Evolutionary conservation across 2,329 filamentous ascomycete genomes (phyloP), one percentile per base, ranked within the genome.

Genomic region (Zasmidium angulare): DNA sequence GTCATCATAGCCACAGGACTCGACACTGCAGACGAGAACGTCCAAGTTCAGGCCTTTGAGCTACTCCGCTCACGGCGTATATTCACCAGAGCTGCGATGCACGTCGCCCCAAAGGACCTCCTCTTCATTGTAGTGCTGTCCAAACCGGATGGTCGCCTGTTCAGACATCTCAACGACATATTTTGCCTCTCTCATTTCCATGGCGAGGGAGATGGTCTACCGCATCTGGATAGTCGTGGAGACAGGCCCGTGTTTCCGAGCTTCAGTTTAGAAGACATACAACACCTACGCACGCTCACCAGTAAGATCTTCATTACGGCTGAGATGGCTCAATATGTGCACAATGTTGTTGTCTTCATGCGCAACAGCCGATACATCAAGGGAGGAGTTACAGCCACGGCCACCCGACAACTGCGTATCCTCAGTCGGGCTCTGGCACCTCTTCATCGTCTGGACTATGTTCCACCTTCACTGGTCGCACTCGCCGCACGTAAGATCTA

Each of bases 101-200:
- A 96, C 67, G 80, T 83, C 40, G 88, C 89, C 0, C 91, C 92
- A 0, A 88, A 86, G 70, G 83, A 86, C 24, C 96, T 97, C 71
- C 78, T 97, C 23, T 87, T 97, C 63, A 78, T 96, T 26, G 88
- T 90, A 1, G 78, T 96, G n/a, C 77, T 69, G 1, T 76, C 77
- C 17, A 71, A 67, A 6, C 71, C 74, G 19, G 59, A 63, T 9
- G 60, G 67, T 6, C 69, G 72, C 19, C 63, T 82, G 49, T 75
- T 69, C 1, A 70, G 73, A 46, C 80, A 82, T 66, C 66, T 82
- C 56, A 96, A 92, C 68, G 91, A 98, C 60, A 86, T 90, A 64
- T 88, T 98, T 66, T 91, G 92, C 71, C 87, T 98, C 59, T 93
- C 90, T 0, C 93, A 98, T 74, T 90, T 87, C 77, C 92, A 98